Conservation (phyloP, 352 stramenopile species). For the Vaucheria bursata region DNA sequence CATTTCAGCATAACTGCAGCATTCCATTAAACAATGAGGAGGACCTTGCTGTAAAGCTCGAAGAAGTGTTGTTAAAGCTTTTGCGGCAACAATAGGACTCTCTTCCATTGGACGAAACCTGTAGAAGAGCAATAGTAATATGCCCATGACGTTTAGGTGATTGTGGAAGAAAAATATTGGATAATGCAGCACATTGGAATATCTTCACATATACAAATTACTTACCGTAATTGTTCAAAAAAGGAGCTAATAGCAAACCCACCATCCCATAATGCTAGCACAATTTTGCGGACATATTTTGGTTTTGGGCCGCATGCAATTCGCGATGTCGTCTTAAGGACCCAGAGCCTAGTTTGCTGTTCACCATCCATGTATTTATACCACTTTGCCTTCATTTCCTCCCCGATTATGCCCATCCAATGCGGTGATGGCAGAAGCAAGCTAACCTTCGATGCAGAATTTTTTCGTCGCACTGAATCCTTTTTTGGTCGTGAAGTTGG, state of each 20-base stretch:
- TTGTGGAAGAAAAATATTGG: too few relatives aligned
- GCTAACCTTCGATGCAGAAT: too few relatives aligned
- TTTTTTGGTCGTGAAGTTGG: too few relatives aligned
- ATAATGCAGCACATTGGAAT: too few relatives aligned
- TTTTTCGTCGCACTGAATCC: too few relatives aligned
- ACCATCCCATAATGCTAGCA: slow-evolving; percentile 42
- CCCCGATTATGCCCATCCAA: too few relatives aligned
- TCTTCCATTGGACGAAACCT: slow-evolving; percentile 20
- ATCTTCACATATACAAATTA: not conserved
- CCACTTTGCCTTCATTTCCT: not conserved
- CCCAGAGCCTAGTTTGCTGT: slow-evolving; percentile 42
- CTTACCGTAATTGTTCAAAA: slow-evolving; percentile 23
- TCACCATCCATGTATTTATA: slow-evolving; percentile 39
- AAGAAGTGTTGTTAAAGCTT: slow-evolving; percentile 42
- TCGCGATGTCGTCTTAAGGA: slow-evolving; percentile 44
- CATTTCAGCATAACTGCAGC: slow-evolving; percentile 21
- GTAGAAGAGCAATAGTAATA: not conserved
- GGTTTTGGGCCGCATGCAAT: slow-evolving; percentile 32
- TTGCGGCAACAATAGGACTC: slow-evolving; percentile 41
- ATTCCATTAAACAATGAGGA: slow-evolving; percentile 32
- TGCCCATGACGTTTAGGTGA: too few relatives aligned
- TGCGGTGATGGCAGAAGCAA: too few relatives aligned
- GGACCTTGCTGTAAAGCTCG: slow-evolving; percentile 45
- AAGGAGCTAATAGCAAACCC: slow-evolving; percentile 26
- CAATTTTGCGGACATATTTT: slow-evolving; percentile 48